Evolutionary conservation across 805 yeast species (phyloP), one percentile per base, ranked within the genome.

Genomic region (Cyberlindnera japonica): DNA sequence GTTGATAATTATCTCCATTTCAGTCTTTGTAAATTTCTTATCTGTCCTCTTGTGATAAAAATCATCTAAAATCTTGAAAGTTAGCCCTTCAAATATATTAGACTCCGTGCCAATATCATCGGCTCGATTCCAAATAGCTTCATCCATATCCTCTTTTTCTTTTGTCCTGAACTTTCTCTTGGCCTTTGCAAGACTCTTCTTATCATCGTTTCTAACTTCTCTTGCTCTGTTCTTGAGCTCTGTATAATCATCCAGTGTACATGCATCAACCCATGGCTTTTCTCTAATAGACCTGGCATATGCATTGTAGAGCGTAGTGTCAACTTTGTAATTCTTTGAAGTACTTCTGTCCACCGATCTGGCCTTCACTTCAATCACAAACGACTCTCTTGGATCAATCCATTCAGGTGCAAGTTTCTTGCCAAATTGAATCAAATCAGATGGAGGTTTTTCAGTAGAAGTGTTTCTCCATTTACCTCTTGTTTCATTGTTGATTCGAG

Each of bases 281-380:
- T 91, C 96, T 35, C 97, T 59, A 2, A 90, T 66, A 5, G 72
- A 50, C 29, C 82, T 68, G 53, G 89, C 82, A 57, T 87, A 80
- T 0, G 93, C 85, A 51, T 86, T 83, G 47, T 86, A 75, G 14
- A 91, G 64, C 0, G 96, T 86, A 6, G 81, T 68, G 0, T 81
- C 85, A 0, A 79, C 76, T 2, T 79, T 79, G 50, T 77, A 89
- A 3, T 69, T 67, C 11, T 55, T 59, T 0, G 73, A 61, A 11
- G 64, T 66, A 2, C 74, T 66, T 11, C 66, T 58, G 44, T 78
- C 80, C 6, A 88, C 68, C 3, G 89, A 79, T 32, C 95, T 67
- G 0, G 95, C 95, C 55, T 84, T 88, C 14, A 90, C 77, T 56
- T 89, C 95, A 7, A 91, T 53, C 0, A 91, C 91, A 3, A 90